Evolutionary conservation across 164 flowering plant genomes (phyloP).

Genomic region (Vitis labrusca): DNA sequence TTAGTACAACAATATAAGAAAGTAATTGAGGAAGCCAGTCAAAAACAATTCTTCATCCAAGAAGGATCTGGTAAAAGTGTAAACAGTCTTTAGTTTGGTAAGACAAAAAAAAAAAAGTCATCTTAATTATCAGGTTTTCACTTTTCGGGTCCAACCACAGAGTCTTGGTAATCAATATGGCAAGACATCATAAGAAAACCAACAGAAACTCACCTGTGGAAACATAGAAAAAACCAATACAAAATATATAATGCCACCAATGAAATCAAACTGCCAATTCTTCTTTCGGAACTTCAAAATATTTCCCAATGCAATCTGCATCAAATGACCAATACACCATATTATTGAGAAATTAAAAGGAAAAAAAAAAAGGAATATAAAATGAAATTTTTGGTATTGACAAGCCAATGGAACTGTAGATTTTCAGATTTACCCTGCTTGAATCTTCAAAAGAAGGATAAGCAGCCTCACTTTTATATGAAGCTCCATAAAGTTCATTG

Average conservation of each 20-base stretch:
- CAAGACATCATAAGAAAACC: not conserved
- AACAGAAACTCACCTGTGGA: constrained; percentile 65
- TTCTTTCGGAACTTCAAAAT: constrained; percentile 96
- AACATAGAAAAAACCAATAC: constrained; percentile 82
- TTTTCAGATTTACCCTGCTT: constrained; percentile 60
- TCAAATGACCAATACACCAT: constrained; percentile 3
- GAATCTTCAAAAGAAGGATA: constrained; percentile 99
- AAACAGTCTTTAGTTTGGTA: too few relatives aligned
- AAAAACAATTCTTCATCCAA: not conserved
- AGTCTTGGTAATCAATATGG: too few relatives aligned
- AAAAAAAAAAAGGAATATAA: not conserved
- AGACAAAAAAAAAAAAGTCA: not conserved
- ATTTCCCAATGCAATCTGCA: constrained; percentile 97
- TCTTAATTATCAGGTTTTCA: not conserved
- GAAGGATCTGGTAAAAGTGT: too few relatives aligned
- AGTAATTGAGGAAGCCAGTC: not conserved
- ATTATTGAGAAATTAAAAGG: not conserved
- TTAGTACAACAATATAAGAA: not conserved
- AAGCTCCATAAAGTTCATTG: constrained; percentile 50
- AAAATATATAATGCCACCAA: constrained; percentile 97
- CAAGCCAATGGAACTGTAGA: not conserved
- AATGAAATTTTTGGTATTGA: not conserved
- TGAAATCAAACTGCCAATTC: constrained; percentile 99
- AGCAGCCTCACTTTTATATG: constrained; percentile 80
- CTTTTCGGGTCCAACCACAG: too few relatives aligned